Base-by-base conservation (phyloP, 2,329 filamentous ascomycete species). In the Dissoconium aciculare region DNA sequence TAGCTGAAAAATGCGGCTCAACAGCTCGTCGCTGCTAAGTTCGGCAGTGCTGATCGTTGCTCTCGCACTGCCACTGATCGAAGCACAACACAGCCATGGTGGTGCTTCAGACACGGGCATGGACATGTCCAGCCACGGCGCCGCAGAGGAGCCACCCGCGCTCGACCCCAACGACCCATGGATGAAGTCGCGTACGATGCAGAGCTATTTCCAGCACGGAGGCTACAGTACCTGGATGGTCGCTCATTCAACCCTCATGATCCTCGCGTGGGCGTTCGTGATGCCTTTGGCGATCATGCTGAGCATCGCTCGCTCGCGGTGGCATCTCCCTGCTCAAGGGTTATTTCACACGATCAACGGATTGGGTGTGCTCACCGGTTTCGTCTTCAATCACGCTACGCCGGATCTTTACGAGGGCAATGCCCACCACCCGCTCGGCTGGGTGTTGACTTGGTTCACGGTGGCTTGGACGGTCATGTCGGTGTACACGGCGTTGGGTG, bases 361-460 rank as follows among this genome's bases (percentile, higher is more conserved):
- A n/a, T 28, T 76, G 2, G 80, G 76, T 11, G 43, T 85, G 14
- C 47, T 81, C 10, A 51, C 79, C 15, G 73, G 70, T 5, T 66
- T 70, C 29, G 59, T 82, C 17, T 93, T 93, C 62, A 83, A 89
- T 52, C 65, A 69, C 35, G 73, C 69, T 40, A 92, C 83, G 0
- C 83, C 84, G 1, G 81, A 93, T 49, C 60, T 94, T 13, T 94
- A 93, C 52, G 74, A 74, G 17, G 76, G 79, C 50, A 92, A 92
- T 50, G 71, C 78, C n/a, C 85, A 94, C 54, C 75, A 84, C 59
- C 84, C 80, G 53, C 67, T 87, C 26, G 84, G 84, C 32, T 95
- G 87, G 87, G 64, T 81, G 25, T 66, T 78, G 16, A 87, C 78
- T 3, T 78, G 71, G 63, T 62, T 85, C 3, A 64, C 79, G 8